Evolutionary conservation across 1,284 basidiomycete genomes (phyloP).

Genomic region (Cryptococcus sp.): DNA sequence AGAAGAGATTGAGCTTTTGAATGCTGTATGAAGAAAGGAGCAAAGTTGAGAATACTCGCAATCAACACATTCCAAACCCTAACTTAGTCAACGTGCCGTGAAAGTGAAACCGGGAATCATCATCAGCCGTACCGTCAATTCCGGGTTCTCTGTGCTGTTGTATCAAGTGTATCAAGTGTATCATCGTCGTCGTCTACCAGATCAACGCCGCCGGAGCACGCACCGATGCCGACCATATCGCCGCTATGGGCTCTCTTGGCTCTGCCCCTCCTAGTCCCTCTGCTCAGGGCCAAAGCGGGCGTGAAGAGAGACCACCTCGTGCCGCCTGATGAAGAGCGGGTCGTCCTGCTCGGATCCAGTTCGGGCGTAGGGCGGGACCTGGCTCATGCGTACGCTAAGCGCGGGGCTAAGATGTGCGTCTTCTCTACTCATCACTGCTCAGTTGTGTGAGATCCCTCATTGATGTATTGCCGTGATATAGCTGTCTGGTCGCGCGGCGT

Average conservation of each 20-base stretch:
- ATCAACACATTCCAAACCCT: too few relatives aligned
- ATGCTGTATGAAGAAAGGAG: too few relatives aligned
- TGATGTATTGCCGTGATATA: conserved; percentile 12
- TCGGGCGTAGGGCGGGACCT: conserved; percentile 78
- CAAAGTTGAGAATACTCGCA: too few relatives aligned
- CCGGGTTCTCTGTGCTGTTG: too few relatives aligned
- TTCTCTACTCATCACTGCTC: not conserved
- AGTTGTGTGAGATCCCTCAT: too few relatives aligned
- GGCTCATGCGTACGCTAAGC: conserved; percentile 69
- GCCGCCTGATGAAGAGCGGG: conserved; percentile 61
- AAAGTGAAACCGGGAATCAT: too few relatives aligned
- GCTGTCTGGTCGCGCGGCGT: conserved; percentile 73
- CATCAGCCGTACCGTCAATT: too few relatives aligned
- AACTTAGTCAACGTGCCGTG: too few relatives aligned
- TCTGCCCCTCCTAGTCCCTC: conserved; percentile 43
- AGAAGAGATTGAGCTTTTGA: too few relatives aligned
- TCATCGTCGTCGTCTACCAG: too few relatives aligned
- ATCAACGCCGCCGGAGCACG: not conserved
- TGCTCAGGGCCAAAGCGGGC: conserved; percentile 29
- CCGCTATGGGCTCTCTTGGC: conserved; percentile 49
- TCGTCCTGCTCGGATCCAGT: conserved; percentile 77
- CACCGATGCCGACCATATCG: not conserved
- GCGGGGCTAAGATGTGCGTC: conserved; percentile 66
- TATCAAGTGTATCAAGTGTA: too few relatives aligned
- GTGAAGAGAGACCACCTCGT: conserved; percentile 48